A percentile compares a stretch with the other conserved stretches of the same genome.
Evolutionary conservation across 2,329 filamentous ascomycete species (phyloP).

Genomic region (Aspergillus intermedius): DNA sequence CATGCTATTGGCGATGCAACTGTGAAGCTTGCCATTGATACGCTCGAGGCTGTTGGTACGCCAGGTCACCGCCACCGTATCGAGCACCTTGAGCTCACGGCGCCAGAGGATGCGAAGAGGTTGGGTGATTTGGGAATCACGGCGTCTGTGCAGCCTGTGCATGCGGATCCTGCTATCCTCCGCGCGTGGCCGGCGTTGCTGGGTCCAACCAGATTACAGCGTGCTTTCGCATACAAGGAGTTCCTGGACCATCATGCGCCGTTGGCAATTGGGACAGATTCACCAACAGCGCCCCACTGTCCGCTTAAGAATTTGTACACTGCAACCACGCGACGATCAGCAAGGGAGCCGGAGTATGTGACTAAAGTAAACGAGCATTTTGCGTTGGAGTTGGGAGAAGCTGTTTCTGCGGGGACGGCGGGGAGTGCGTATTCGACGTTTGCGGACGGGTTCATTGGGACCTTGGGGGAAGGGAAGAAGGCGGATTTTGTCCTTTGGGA

Average conservation of each 20-base stretch:
- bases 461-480: constrained; percentile 32
- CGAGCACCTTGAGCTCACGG: constrained; percentile 47
- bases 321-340: constrained; percentile 44
- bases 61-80: constrained; percentile 42
- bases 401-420: constrained; percentile 38
- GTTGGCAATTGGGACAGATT: constrained; percentile 44
- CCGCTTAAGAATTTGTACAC: constrained; percentile 43
- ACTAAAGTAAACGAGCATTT: constrained; percentile 39
- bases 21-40: constrained; percentile 40
- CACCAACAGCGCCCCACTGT: constrained; percentile 42
- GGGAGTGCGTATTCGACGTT: constrained; percentile 44
- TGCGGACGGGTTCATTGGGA: constrained; percentile 34
- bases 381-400: constrained; percentile 34
- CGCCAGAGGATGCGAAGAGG: constrained; percentile 39
- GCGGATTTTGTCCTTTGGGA: constrained; percentile 42
- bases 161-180: constrained; percentile 41
- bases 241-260: constrained; percentile 37
- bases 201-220: constrained; percentile 35
- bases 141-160: constrained; percentile 34
- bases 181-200: constrained; percentile 42
- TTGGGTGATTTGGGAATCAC: constrained; percentile 42
- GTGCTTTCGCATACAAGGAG: constrained; percentile 47
- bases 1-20: constrained; percentile 47
- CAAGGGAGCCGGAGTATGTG: constrained; percentile 29
- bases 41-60: constrained; percentile 20